Conservation (phyloP, 2,329 filamentous ascomycete genomes). For the Colletotrichum lindemuthianum region DNA sequence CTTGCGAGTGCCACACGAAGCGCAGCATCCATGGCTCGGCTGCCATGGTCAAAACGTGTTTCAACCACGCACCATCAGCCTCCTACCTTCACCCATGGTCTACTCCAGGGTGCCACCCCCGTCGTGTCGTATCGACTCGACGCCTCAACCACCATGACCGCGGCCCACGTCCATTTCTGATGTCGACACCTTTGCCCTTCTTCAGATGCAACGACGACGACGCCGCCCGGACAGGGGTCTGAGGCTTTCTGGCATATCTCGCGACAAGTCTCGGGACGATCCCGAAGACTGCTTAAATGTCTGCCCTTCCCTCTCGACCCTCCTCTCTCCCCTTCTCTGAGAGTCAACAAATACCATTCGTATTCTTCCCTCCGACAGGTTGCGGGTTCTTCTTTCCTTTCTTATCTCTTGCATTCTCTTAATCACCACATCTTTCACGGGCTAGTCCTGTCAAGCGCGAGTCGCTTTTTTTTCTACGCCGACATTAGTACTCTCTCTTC, state of each 20-base stretch:
- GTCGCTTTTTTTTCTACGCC: slow-evolving; percentile 48
- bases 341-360: slow-evolving; percentile 17
- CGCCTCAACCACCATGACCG: slow-evolving; percentile 1
- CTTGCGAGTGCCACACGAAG: background rate
- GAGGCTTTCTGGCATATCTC: slow-evolving; percentile 33
- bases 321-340: slow-evolving; percentile 40
- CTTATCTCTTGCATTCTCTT: slow-evolving; percentile 40
- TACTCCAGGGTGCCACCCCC: slow-evolving; percentile 14
- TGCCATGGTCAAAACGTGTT: slow-evolving; percentile 44
- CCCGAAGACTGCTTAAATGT: slow-evolving; percentile 54
- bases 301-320: slow-evolving; percentile 45
- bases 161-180: slow-evolving; percentile 11
- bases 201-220: slow-evolving; percentile 31
- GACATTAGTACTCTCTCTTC: slow-evolving; percentile 39
- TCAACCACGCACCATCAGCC: slow-evolving; percentile 40
- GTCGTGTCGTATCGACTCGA: background rate
- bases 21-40: slow-evolving; percentile 23
- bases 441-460: slow-evolving; percentile 63
- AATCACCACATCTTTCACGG: slow-evolving; percentile 45
- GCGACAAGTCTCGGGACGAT: slow-evolving; percentile 45
- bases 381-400: slow-evolving; percentile 40
- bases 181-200: slow-evolving; percentile 11
- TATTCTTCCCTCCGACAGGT: slow-evolving; percentile 9
- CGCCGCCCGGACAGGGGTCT: slow-evolving; percentile 42
- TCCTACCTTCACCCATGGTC: slow-evolving; percentile 26